Base-by-base conservation (phyloP, 768 basidiomycete species). In the Rossbeevera mucosa region DNA sequence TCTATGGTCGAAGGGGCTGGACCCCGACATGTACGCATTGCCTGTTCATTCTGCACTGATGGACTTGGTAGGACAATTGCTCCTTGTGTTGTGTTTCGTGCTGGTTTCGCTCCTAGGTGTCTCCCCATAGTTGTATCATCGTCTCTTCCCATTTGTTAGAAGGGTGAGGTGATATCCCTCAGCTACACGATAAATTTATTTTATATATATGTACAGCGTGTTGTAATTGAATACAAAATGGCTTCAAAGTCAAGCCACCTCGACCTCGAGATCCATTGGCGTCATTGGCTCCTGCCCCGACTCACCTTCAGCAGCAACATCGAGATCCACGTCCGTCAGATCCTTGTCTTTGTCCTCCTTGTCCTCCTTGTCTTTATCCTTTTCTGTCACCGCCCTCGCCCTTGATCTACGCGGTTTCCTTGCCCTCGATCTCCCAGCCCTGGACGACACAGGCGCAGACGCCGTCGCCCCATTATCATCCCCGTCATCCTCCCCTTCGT, bases 1-100 rank as follows among this genome's bases (percentile, higher is more conserved):
- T 64, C 78, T 96, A 24, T 95, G 93, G 92, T 78, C 79, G 0
- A 81, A 74, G 50, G 75, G 80, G 11, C 75, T 83, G 24, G 94
- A 97, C 65, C 94, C 94, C 5, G 94, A 97, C 66, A 85, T 88
- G 71, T 94, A 95, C 65, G 92, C 92, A 2, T 72, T 97, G n/a
- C 94, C 94, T 7, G 80, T 95, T 24, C 93, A 95, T 58, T 92
- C 90, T 11, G 90, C 93, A 1, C 64, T 91, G 40, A 86, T 94
- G 77, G 91, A 94, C 66, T 80, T 95, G 47, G 70, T 88, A 28
- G 91, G 91, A 14, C 88, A 94, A 64, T 65, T 87, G 20, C 72
- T 95, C 7, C 79, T 97, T 8, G 91, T 91, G 2, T 59, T 80
- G 1, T 88, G 86, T 64, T 91, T 88, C 59, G 79, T 83, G 65